Base-by-base conservation (phyloP, 2,329 filamentous ascomycete species). In the Claviceps digitariae region DNA sequence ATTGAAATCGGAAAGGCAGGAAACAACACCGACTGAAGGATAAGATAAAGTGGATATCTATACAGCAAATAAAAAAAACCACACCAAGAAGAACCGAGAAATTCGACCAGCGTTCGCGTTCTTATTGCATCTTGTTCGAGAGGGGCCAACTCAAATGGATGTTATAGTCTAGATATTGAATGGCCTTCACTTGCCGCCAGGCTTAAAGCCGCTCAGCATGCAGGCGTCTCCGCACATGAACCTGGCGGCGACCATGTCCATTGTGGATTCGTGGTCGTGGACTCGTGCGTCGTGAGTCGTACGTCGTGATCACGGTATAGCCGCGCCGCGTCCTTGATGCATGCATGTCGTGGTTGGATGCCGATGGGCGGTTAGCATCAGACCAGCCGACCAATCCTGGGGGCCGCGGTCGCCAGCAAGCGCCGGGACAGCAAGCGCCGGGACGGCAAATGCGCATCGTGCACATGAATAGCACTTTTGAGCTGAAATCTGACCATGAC, bases 271-370 rank as follows among this genome's bases (percentile, higher is more conserved):
- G 58, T 57, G 55, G 62, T 60, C 58, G 59, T 12, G 27, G 27
- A 29, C 27, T 29, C 27, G 36, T 17, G 36, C n/a, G 7, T n/a
- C 15, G 34, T 13, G 34, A 36, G 25, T 20, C 61, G 58, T 57
- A 55, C n/a, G 61, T 60, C 58, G 58, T 27, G 31, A 36, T 20
- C 47, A n/a, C 29, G 59, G 53, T 51, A 57, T 60, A 62, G 56
- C 57, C 62, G 62, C 63, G 58, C 41, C 29, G 49, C 20, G 34
- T 21, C 25, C 17, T 6, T 25, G 40, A 45, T 51, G 40, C 41
- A n/a, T n/a, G n/a, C n/a, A n/a, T n/a, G n/a, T n/a, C n/a, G n/a
- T n/a, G n/a, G n/a, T n/a, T n/a, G n/a, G n/a, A n/a, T n/a, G n/a
- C n/a, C n/a, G n/a, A n/a, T n/a, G n/a, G 48, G 52, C 41, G 55